A percentile compares a stretch with the other conserved stretches of the same genome.
phyloP scores from a whole-genome alignment of 805 yeast species.

The Barnettozyma siamensis region DNA sequence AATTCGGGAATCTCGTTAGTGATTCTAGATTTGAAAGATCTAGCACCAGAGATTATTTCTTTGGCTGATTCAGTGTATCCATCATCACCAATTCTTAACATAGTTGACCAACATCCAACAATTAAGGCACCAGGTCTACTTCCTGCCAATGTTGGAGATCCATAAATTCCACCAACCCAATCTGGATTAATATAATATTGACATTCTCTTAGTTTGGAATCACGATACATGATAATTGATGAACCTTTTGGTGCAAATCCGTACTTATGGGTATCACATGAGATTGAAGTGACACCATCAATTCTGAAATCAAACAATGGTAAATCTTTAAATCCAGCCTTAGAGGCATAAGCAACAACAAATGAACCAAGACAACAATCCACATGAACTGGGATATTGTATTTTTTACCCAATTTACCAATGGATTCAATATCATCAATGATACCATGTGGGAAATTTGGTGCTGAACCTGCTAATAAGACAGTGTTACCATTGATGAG shows the following conservation, averaged over 20 bases:
- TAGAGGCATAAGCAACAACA: constrained; percentile 71
- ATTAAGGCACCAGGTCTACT: constrained; percentile 95
- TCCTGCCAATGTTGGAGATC: constrained; percentile 95
- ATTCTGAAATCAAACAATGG: constrained; percentile 75
- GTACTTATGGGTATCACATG: constrained; percentile 99
- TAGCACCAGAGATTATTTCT: constrained; percentile 63
- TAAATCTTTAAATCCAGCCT: constrained; percentile 43
- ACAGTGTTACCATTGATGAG: constrained; percentile 77
- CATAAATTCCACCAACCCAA: constrained; percentile 95
- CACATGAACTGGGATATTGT: constrained; percentile 85
- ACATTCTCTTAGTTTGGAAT: constrained; percentile 55
- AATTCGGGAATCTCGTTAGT: constrained; percentile 48
- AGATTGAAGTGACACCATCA: constrained; percentile 92
- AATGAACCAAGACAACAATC: constrained; percentile 96
- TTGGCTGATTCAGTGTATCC: constrained; percentile 69
- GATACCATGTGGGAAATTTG: constrained; percentile 95
- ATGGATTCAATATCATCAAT: constrained; percentile 80
- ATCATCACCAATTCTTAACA: constrained; percentile 73
- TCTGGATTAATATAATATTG: constrained; percentile 81
- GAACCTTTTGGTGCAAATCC: constrained; percentile 99
- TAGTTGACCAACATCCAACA: constrained; percentile 98
- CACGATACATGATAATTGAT: constrained; percentile 85
- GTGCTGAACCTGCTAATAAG: constrained; percentile 87
- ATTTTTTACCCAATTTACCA: constrained; percentile 47
- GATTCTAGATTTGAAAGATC: constrained; percentile 46